Evolutionary conservation across 2,329 filamentous ascomycete genomes (phyloP).

Genomic region (Dothideomycetes sp.): DNA sequence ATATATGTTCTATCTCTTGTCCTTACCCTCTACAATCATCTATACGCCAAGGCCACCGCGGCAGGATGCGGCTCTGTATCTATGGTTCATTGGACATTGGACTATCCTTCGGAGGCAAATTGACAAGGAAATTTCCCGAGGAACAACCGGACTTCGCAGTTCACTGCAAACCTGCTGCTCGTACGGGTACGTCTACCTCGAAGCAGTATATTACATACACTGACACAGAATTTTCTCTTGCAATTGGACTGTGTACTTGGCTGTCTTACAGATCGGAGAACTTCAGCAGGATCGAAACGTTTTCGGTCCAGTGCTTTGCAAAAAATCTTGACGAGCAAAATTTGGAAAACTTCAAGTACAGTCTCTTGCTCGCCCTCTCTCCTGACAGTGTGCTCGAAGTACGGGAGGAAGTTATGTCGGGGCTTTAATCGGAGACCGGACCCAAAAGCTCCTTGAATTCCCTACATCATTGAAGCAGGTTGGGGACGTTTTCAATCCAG

Average conservation of each 20-base stretch:
- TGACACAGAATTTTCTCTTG: not conserved
- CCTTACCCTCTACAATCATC: too few relatives aligned
- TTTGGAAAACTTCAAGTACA: too few relatives aligned
- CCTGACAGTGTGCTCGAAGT: too few relatives aligned
- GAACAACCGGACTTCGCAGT: not conserved
- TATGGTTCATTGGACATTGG: not conserved
- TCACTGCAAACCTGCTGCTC: not conserved
- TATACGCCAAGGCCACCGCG: not conserved
- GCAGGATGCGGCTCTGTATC: constrained; percentile 2
- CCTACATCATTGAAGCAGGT: too few relatives aligned
- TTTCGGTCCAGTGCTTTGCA: not conserved
- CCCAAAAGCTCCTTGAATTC: too few relatives aligned
- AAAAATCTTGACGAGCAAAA: too few relatives aligned
- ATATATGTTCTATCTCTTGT: too few relatives aligned
- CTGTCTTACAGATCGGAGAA: constrained; percentile 1
- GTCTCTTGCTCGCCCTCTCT: too few relatives aligned
- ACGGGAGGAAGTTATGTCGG: too few relatives aligned
- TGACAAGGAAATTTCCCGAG: not conserved
- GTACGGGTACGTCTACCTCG: not conserved
- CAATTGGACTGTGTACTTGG: constrained; percentile 1
- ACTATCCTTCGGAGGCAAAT: not conserved
- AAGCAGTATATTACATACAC: not conserved
- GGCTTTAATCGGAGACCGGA: too few relatives aligned
- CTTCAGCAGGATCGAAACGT: not conserved
- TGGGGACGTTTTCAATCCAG: too few relatives aligned